These are phyloP conservation scores for Starmerella lactis-condensi DNA, from an alignment of 805 yeast species.

Conservation along the genomic window DNA sequence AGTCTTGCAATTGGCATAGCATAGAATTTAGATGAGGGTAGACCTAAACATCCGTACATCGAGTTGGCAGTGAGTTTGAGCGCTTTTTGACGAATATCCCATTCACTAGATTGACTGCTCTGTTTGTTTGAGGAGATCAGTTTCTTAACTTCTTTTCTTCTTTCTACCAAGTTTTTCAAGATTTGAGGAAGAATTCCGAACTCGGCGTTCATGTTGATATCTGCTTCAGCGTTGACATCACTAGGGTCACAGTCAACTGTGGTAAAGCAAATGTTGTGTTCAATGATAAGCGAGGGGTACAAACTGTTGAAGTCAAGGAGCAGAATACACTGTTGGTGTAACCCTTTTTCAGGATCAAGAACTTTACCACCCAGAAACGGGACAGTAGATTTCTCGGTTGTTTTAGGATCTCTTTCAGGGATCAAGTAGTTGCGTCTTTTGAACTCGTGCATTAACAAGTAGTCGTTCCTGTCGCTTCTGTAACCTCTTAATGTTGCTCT, in stretches of 20 bases:
- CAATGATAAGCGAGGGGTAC: constrained; percentile 94
- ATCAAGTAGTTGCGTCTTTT: constrained; percentile 58
- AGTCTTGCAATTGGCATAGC: constrained; percentile 93
- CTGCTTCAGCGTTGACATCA: constrained; percentile 29
- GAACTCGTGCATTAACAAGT: constrained; percentile 79
- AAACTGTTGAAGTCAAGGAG: constrained; percentile 97
- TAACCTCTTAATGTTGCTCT: constrained; percentile 86
- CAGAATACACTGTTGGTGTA: constrained; percentile 69
- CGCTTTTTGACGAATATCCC: constrained; percentile 91
- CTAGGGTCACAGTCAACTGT: constrained; percentile 35
- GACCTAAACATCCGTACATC: constrained; percentile 98
- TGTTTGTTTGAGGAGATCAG: constrained; percentile 52
- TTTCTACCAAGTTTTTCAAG: constrained; percentile 61
- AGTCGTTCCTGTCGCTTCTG: constrained; percentile 90
- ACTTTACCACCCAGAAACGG: constrained; percentile 87
- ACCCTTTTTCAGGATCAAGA: constrained; percentile 89
- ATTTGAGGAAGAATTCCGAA: constrained; percentile 79
- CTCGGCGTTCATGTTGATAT: too few relatives aligned
- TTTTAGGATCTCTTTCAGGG: constrained; percentile 54
- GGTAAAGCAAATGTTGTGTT: constrained; percentile 89
- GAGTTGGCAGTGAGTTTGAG: constrained; percentile 93
- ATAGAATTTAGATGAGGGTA: constrained; percentile 74
- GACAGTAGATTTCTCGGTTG: constrained; percentile 24
- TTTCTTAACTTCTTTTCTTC: constrained; percentile 85
- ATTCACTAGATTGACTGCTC: constrained; percentile 49